Base-by-base conservation (phyloP, 768 basidiomycete genomes). In the Suillus subalutaceus region DNA sequence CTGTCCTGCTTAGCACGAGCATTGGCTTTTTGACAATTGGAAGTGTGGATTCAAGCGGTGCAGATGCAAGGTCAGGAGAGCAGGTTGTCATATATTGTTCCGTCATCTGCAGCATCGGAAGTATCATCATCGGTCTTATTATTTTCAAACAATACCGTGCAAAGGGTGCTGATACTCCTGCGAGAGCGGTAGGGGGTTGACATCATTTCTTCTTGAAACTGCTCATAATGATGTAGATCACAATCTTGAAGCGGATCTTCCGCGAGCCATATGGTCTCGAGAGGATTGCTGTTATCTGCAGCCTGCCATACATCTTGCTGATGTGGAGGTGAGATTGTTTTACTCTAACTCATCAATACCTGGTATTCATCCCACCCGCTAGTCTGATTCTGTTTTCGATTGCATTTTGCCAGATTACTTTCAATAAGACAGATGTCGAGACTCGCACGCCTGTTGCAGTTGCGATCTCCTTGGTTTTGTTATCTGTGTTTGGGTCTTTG, bases 261-360 rank as follows among this genome's bases (percentile, higher is more conserved):
- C 67, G 70, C 15, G 66, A 71, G 35, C 59, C 61, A 9, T 67
- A 74, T 23, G 79, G 80, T 16, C 67, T 79, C 3, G 80, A 81
- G 59, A 71, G 75, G 15, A 71, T 83, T 38, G 73, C 82, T 6
- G 78, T 82, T 41, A 72, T 79, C 60, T 83, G 78, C 59, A 79
- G 77, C 65, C 74, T 82, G 52, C 81, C 81, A 7, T 79, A 81
- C 41, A 78, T 79, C 43, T 65, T 81, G 8, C 70, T 82, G 50
- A 75, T 82, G 75, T 82, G 79, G 76, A 70, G 77, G 82, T 82
- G 62, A 63, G 77, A 60, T 3, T 18, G 6, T 20, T 35, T 16
- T 3, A n/a, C 20, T 35, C 12, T 56, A 20, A 37, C n/a, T 56
- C 12, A n/a, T 56, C 20, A 3, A 37, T 13, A 35, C 5, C 20